These are phyloP conservation scores for Kluyveromyces aestuarii DNA, from an alignment of 805 yeast species.

Conservation along the genomic window DNA sequence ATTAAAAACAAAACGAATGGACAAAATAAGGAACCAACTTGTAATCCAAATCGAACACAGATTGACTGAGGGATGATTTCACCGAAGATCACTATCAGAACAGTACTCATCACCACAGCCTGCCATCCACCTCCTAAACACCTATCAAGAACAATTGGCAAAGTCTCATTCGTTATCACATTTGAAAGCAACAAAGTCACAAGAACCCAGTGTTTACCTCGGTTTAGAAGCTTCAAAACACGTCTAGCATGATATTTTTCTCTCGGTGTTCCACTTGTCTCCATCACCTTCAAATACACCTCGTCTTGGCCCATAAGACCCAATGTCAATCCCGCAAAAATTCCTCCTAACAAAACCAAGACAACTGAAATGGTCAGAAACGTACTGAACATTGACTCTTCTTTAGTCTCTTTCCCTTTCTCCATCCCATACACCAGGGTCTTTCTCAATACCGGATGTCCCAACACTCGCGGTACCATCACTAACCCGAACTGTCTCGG, in stretches of 20 bases:
- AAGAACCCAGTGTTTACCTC: conserved; percentile 94
- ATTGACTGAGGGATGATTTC: conserved; percentile 93
- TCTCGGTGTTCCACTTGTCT: conserved; percentile 66
- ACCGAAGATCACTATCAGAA: conserved; percentile 86
- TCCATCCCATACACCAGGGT: background rate
- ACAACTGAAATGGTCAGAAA: conserved; percentile 45
- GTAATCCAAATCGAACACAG: conserved; percentile 87
- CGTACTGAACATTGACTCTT: conserved; percentile 33
- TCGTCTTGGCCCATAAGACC: conserved; percentile 98
- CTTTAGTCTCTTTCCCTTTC: background rate
- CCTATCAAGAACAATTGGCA: conserved; percentile 88
- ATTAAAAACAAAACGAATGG: conserved; percentile 80
- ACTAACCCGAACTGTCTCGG: background rate
- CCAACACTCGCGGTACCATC: conserved; percentile 2
- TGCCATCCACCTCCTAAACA: conserved; percentile 97
- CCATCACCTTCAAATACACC: conserved; percentile 82
- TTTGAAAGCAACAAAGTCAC: conserved; percentile 80
- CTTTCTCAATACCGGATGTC: conserved; percentile 1
- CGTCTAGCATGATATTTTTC: conserved; percentile 64
- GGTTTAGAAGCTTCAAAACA: conserved; percentile 62
- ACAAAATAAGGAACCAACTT: conserved; percentile 81
- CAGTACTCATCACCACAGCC: conserved; percentile 91
- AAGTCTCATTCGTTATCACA: conserved; percentile 88
- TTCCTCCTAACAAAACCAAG: conserved; percentile 72
- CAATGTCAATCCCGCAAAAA: conserved; percentile 89